Conservation (phyloP, 2,329 filamentous ascomycete genomes). For the Fusarium multiceps region DNA sequence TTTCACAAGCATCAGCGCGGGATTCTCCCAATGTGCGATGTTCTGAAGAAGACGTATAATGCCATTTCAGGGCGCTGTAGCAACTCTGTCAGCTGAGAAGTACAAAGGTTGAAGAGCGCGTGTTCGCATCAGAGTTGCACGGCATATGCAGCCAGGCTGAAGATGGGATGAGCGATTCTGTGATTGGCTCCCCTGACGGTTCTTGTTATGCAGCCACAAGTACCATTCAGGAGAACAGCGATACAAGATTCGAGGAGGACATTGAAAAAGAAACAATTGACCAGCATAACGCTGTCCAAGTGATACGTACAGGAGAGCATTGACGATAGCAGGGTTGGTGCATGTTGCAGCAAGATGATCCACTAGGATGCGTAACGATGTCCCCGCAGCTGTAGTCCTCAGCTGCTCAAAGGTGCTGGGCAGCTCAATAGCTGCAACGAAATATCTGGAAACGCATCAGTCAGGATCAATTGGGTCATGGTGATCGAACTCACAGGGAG, state of each 20-base stretch:
- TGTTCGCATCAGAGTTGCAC: constrained; percentile 6
- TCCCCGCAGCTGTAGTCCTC: constrained; percentile 72
- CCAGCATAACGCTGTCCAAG: neutral
- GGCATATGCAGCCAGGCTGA: constrained; percentile 15
- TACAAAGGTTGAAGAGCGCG: neutral
- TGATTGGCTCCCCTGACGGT: constrained; percentile 30
- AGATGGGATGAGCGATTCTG: neutral
- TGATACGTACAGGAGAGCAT: constrained; percentile 74
- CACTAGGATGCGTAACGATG: constrained; percentile 68
- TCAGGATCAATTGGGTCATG: neutral
- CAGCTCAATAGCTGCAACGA: constrained; percentile 70
- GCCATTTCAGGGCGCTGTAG: constrained; percentile 76
- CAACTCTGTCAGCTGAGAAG: constrained; percentile 22
- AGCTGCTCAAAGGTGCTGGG: constrained; percentile 81
- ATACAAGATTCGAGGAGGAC: neutral
- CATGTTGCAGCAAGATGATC: constrained; percentile 71
- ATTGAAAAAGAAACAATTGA: neutral
- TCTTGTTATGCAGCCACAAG: constrained; percentile 25
- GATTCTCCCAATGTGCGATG: constrained; percentile 74
- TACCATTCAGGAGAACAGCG: neutral
- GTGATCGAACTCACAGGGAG: constrained; percentile 60
- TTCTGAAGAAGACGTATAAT: constrained; percentile 73
- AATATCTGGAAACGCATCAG: constrained; percentile 61
- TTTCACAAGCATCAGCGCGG: constrained; percentile 79
- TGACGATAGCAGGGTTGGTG: constrained; percentile 76